Conservation (phyloP, 139 green algal genomes). For the Auxenochlorella protothecoides region DNA sequence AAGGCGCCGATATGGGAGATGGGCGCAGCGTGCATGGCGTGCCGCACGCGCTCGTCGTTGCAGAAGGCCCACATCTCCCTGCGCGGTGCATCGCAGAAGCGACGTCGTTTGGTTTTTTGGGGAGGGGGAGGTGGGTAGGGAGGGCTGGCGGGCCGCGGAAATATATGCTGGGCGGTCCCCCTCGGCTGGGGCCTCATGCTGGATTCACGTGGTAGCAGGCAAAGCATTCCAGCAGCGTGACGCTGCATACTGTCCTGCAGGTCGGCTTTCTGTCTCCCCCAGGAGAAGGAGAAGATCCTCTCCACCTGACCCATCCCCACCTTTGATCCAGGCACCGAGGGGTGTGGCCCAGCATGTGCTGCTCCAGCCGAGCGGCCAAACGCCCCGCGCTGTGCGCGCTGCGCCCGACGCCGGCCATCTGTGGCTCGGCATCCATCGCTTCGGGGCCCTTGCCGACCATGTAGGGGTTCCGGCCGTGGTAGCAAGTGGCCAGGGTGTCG, state of each 20-base stretch:
- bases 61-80: conserved; percentile 20
- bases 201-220: too few relatives aligned
- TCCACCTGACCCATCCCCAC: conserved; percentile 3
- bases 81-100: neutral
- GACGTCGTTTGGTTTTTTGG: too few relatives aligned
- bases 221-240: too few relatives aligned
- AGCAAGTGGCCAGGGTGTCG: conserved; percentile 39
- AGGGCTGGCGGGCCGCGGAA: too few relatives aligned
- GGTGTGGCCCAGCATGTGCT: conserved; percentile 19
- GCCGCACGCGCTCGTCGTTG: conserved; percentile 7
- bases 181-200: too few relatives aligned
- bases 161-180: too few relatives aligned
- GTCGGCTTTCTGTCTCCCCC: too few relatives aligned
- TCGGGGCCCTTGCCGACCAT: conserved; percentile 8
- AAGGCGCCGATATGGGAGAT: conserved; percentile 14
- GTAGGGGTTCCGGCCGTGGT: conserved; percentile 19
- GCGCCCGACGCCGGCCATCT: conserved; percentile 14
- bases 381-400: neutral
- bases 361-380: neutral
- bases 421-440: too few relatives aligned
- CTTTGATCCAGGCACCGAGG: conserved; percentile 41
- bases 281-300: too few relatives aligned
- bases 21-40: conserved; percentile 16
- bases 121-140: too few relatives aligned
- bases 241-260: too few relatives aligned